phyloP scores from a whole-genome alignment of 495 filamentous ascomycete genomes.

The Aspergillus cristatus region DNA sequence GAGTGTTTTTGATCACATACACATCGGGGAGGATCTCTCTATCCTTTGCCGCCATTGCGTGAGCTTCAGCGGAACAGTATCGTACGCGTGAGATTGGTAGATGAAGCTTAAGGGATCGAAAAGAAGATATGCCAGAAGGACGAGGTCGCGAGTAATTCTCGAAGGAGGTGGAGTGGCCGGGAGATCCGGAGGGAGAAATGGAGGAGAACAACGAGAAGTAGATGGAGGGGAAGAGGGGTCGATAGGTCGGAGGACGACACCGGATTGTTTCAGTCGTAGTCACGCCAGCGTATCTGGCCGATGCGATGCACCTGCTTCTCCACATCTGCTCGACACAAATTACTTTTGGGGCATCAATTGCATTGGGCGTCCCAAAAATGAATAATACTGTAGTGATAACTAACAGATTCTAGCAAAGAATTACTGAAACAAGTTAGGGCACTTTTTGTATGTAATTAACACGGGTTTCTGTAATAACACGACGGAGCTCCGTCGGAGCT shows the following conservation, averaged over 20 bases:
- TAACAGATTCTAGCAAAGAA: too few species aligned
- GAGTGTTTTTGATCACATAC: conserved; percentile 23
- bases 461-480: too few species aligned
- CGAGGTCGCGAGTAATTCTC: conserved; percentile 13
- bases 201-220: conserved; percentile 12
- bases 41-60: conserved; percentile 36
- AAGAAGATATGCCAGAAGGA: conserved; percentile 13
- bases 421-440: too few species aligned
- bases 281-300: conserved; percentile 23
- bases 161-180: conserved; percentile 10
- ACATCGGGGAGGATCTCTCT: conserved; percentile 45
- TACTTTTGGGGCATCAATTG: too few species aligned
- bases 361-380: too few species aligned
- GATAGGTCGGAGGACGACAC: conserved; percentile 15
- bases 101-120: conserved; percentile 10
- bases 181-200: conserved; percentile 5
- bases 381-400: too few species aligned
- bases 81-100: conserved; percentile 11
- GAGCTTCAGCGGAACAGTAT: conserved; percentile 32
- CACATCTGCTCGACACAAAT: conserved; percentile 20
- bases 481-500: too few species aligned
- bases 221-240: conserved; percentile 17
- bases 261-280: conserved; percentile 11
- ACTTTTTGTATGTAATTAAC: too few species aligned
- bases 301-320: conserved; percentile 30